Base-by-base conservation (phyloP, 2,329 filamentous ascomycete species). In the Aspergillus glaucus region DNA sequence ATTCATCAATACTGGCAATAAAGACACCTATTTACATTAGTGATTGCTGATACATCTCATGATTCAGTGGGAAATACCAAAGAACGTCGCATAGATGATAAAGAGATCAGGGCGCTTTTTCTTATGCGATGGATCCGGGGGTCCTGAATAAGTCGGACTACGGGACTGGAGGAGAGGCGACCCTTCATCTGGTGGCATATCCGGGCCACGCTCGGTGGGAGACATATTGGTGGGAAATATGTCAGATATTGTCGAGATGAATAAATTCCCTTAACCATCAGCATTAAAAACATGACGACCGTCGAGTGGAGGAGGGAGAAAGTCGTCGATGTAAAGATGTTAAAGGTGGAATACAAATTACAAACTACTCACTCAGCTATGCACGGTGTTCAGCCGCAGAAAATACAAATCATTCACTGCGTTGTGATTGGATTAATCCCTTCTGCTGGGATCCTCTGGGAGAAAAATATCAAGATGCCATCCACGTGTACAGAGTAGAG, bases 1-100 rank as follows among this genome's bases (percentile, higher is more conserved):
- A 81, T 1, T 72, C 68, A 58, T 87, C 85, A 17, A 78, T 76
- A 43, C 81, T 80, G 4, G 77, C 76, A 7, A 85, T 76, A 54
- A 87, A 85, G 2, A 82, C 77, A 8, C 78, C 79, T 71, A 42
- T 15, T 10, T 4, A 32, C 9, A 32, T 10, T 10, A 32, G 9
- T 10, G 9, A 32, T 32, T 32, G 9, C 30, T 14, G 30, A 32
- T 32, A 10, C 14, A 10, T 32, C 14, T 14, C 30, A 32, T 10
- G 30, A 32, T 22, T 22, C 21, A 3, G 3, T 50, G 24, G 24
- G n/a, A 36, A n/a, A 15, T 45, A 45, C 43, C 43, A 4, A 45
- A 19, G 17, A 45, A 45, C 15, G 43, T 34, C 6, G 14, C 26
- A 26, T 45, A 45, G 26, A 45, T 45, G 24, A 45, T 34, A 26